These are phyloP conservation scores for Suhomyces yuchorum DNA, from an alignment of 1,139 yeast genomes.

Conservation along the genomic window DNA sequence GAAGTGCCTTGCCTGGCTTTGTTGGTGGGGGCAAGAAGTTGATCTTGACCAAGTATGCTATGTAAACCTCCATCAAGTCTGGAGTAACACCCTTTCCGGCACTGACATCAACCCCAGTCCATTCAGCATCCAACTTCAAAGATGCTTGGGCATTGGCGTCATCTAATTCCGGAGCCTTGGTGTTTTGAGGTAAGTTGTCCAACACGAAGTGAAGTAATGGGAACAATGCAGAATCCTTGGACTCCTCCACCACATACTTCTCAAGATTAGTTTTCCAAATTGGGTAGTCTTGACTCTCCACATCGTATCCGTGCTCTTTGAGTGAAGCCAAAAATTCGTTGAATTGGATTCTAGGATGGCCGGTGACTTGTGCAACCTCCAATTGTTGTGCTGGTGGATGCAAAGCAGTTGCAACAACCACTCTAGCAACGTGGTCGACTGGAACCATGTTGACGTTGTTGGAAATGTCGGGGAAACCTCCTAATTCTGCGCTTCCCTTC, in stretches of 20 bases:
- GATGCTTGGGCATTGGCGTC: constrained; percentile 75
- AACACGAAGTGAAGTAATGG: constrained; percentile 93
- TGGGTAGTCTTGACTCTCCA: constrained; percentile 64
- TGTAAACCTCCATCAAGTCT: constrained; percentile 70
- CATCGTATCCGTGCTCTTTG: constrained; percentile 69
- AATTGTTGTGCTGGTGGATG: constrained; percentile 64
- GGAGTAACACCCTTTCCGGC: constrained; percentile 72
- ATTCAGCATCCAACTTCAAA: constrained; percentile 57
- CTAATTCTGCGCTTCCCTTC: constrained; percentile 91
- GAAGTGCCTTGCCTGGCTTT: constrained; percentile 50
- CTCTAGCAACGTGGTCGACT: constrained; percentile 95
- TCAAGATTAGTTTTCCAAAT: constrained; percentile 81
- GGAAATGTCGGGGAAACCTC: constrained; percentile 78
- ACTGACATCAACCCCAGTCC: constrained; percentile 68
- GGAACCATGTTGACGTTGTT: constrained; percentile 96
- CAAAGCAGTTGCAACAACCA: constrained; percentile 80
- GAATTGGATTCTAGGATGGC: constrained; percentile 88
- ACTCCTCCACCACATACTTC: constrained; percentile 61
- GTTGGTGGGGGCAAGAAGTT: constrained; percentile 75
- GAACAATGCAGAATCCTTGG: constrained; percentile 82
- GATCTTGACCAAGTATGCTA: constrained; percentile 74
- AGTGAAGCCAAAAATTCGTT: constrained; percentile 71
- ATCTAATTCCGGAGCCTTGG: constrained; percentile 94
- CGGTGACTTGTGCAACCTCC: constrained; percentile 92
- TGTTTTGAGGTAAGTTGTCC: constrained; percentile 85